phyloP scores from a whole-genome alignment of 2,329 filamentous ascomycete species.

The Penicillium sp. region DNA sequence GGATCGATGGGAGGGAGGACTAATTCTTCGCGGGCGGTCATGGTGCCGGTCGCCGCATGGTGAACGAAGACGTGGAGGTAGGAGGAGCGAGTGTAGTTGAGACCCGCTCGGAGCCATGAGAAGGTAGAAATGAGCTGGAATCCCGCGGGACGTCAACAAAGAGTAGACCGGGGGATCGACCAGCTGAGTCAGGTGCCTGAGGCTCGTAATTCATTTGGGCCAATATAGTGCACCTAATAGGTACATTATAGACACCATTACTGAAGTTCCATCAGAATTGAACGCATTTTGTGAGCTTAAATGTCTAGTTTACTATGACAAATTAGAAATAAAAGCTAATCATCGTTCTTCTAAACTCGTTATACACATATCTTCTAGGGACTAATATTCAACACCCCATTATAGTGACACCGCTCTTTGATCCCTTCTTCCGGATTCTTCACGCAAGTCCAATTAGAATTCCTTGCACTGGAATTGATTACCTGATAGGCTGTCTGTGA shows the following conservation, averaged over 20 bases:
- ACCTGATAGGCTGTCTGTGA: conserved; percentile 1
- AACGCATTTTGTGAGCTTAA: not conserved
- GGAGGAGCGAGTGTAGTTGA: not conserved
- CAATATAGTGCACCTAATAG: not conserved
- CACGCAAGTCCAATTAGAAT: conserved; percentile 8
- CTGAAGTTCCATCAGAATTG: no score
- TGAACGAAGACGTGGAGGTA: conserved; percentile 23
- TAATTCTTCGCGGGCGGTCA: conserved; percentile 48
- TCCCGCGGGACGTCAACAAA: not conserved
- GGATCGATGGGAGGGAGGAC: conserved; percentile 47
- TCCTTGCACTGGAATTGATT: conserved; percentile 1
- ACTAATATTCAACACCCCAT: conserved; percentile 2
- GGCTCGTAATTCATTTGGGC: not conserved
- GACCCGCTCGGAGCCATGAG: not conserved
- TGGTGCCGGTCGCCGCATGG: conserved; percentile 40
- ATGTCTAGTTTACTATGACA: not conserved
- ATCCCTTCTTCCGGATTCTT: not conserved
- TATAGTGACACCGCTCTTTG: conserved; percentile 5
- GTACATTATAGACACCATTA: not conserved
- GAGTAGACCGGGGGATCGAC: conserved; percentile 1
- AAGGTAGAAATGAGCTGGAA: not conserved
- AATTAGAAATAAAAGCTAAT: not conserved
- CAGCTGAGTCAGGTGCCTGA: not conserved
- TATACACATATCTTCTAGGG: not conserved
- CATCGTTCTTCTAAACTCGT: not conserved